phyloP scores from a whole-genome alignment of 129 eudicot species.

The Rutidosis leptorrhynchoides region DNA sequence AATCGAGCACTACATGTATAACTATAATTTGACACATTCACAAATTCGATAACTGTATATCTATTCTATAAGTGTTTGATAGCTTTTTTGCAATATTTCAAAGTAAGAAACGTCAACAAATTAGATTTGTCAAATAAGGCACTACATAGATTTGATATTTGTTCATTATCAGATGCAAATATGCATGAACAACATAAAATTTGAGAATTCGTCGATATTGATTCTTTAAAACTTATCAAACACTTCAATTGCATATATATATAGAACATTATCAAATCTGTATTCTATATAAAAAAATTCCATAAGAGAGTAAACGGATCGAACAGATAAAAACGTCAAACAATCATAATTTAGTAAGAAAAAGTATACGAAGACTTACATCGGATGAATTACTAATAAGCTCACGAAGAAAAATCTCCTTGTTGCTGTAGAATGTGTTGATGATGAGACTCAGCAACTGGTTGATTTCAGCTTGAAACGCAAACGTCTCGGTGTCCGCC shows the following conservation, averaged over 20 bases:
- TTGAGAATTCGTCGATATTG: neutral
- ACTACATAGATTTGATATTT: too few relatives aligned
- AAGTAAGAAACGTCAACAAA: too few relatives aligned
- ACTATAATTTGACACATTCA: too few relatives aligned
- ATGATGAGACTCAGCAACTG: conserved; percentile 53
- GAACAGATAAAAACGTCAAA: neutral
- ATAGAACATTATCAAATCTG: neutral
- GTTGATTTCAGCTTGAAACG: conserved; percentile 54
- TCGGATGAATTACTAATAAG: conserved; percentile 63
- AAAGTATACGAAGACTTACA: conserved; percentile 29
- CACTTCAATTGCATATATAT: too few relatives aligned
- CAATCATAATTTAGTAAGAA: neutral
- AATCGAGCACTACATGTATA: too few relatives aligned
- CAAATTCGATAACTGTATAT: too few relatives aligned
- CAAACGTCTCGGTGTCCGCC: conserved; percentile 58
- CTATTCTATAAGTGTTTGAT: too few relatives aligned
- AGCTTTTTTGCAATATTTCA: too few relatives aligned
- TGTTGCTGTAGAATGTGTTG: conserved; percentile 57
- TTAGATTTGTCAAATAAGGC: too few relatives aligned
- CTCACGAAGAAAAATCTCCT: conserved; percentile 60
- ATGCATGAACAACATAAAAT: too few relatives aligned
- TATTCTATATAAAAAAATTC: neutral
- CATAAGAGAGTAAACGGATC: neutral
- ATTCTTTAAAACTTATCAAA: too few relatives aligned
- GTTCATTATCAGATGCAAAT: too few relatives aligned